Conservation (phyloP, 164 flowering plant species). For the Magnolia officinalis region DNA sequence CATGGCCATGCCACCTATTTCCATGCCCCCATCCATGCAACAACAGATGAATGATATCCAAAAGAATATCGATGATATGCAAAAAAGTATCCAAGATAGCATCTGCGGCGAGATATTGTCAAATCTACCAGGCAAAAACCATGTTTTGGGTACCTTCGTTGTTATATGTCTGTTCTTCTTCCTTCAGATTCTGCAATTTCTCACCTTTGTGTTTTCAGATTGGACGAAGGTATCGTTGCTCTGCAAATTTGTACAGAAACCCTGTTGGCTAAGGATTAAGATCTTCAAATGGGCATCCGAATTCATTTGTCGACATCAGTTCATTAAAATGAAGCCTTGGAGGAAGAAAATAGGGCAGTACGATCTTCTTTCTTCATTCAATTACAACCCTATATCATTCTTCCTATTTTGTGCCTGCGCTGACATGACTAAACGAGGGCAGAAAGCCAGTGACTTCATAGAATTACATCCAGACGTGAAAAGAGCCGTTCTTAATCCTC, state of each 20-base stretch:
- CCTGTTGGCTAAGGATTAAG: neutral
- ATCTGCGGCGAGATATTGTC: no score
- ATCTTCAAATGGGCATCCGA: neutral
- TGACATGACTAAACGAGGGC: neutral
- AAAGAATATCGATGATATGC: no score
- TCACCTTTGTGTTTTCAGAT: neutral
- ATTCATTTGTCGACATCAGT: neutral
- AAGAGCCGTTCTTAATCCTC: neutral
- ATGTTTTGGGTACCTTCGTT: neutral
- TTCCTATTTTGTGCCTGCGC: neutral
- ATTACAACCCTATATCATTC: neutral
- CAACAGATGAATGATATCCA: no score
- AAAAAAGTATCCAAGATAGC: no score
- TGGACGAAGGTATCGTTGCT: neutral
- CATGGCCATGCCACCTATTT: neutral
- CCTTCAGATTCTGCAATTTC: neutral
- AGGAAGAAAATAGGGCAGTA: neutral
- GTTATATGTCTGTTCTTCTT: neutral
- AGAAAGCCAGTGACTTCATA: neutral
- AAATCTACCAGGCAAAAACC: neutral
- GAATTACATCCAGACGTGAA: neutral
- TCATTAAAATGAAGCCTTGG: neutral
- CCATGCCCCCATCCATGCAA: neutral
- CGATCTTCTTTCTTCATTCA: neutral
- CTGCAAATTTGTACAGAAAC: neutral